Evolutionary conservation across 306 rosid genomes (phyloP), one percentile per base, ranked within the genome.

Genomic region (Prosopis cineraria): DNA sequence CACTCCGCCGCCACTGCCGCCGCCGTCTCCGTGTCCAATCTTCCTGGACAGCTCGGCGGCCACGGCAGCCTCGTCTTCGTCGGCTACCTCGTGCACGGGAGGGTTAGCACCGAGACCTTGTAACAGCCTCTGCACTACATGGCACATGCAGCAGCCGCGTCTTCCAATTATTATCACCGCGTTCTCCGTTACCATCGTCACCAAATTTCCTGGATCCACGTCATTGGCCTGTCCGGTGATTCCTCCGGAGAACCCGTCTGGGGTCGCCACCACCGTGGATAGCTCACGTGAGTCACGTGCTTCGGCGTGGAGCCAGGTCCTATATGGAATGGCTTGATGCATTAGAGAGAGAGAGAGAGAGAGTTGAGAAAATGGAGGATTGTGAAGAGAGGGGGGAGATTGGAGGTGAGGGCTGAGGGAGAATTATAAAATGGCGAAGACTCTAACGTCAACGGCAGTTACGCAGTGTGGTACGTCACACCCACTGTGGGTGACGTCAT

Each of bases 41-140:
- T 24, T 45, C 7, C 25, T 17, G 10, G 84, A 65, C 30, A 92
- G 48, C 20, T 90, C 87, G 3, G 12, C 77, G 10, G 78, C 76
- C 0, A 91, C 89, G 25, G 60, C 80, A 7, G 80, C 75, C 65
- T 90, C 97, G 4, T 83, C 86, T 20, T 80, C 70, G 41, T 89
- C 93, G 7, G 87, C 87, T 6, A 94, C 88, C 85, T 90, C 97
- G 79, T 84, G 68, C 0, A 94, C 87, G 0, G 89, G 79, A 22
- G 98, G 97, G 84, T 94, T 92, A 7, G 84, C 97, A 0, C 98
- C 98, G 3, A 90, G 95, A 5, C 98, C 97, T 8, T 89, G 85
- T 62, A 94, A 53, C 87, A 94, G 72, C 52, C 84, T 85, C 43
- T 84, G 88, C 37, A 92, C 87, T 0, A 94, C 98, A 76, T 94